Evolutionary conservation across 345 rosid genomes (phyloP), one percentile per base, ranked within the genome.

Genomic region (Linum tenue): DNA sequence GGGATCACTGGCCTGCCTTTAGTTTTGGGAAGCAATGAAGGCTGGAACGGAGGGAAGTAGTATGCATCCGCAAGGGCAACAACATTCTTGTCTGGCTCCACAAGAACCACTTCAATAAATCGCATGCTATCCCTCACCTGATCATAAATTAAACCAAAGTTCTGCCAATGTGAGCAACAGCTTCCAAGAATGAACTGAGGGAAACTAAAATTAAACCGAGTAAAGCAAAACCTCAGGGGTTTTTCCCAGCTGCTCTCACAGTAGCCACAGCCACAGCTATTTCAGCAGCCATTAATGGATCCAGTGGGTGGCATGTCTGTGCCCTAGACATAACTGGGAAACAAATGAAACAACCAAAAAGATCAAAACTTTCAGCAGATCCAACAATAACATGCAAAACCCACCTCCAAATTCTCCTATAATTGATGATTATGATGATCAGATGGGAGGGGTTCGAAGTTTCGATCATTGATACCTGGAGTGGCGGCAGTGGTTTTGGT

Each of bases 81-180:
- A 62, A 88, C 89, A 57, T 81, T 74, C 66, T 91, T 91, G 11
- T 78, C 91, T 10, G 97, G 97, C 73, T 91, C 97, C 66, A 83
- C 63, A 41, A 88, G 81, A 11, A 84, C 94, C 66, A 85, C 96
- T 75, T 88, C 97, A 37, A 88, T 75, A 67, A 91, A 91, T 10
- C 97, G 91, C 94, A 85, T 91, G 77, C 96, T 70, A 74, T 91
- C 97, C 72, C 97, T 84, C 56, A 88, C 88, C 97, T 91, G 81
- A 57, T 77, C 31, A 22, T 22, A 22, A 22, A 22, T 22, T 22
- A 67, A n/a, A 51, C 15, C 11, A 48, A 73, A 64, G 35, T 62
- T 10, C 37, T 37, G 75, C 70, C 62, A 63, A 65, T 44, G 71
- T 53, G 62, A 17, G 4, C 65, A 51, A n/a, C 14, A 17, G 22